Evolutionary conservation across 257 asterid genomes (phyloP).

Genomic region (Scutellaria baicalensis): DNA sequence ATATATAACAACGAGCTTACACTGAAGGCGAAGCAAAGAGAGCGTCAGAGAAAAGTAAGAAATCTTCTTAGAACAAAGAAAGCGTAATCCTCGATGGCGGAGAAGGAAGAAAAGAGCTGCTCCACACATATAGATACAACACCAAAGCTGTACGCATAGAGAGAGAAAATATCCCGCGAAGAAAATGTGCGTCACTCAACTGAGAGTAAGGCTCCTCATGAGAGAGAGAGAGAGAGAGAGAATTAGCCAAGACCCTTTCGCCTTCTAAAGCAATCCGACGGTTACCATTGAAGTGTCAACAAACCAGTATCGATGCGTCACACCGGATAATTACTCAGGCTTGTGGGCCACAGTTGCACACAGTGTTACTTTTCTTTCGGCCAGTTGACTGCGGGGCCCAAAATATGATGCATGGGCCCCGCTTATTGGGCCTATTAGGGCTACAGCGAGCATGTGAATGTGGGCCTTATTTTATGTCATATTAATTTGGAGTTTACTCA

Average conservation of each 20-base stretch:
- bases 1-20: constrained; percentile 34
- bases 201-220: constrained; percentile 2
- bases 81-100: constrained; percentile 36
- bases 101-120: constrained; percentile 15
- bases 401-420: constrained; percentile 28
- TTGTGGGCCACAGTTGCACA: not conserved
- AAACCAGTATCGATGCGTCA: constrained; percentile 10
- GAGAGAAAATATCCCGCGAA: constrained; percentile 52
- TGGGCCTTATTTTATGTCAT: not conserved
- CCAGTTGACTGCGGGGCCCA: constrained; percentile 38
- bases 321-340: not conserved
- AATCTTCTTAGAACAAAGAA: constrained; percentile 35
- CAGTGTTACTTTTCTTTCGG: not conserved
- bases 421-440: constrained; percentile 20
- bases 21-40: constrained; percentile 56
- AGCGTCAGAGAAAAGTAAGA: constrained; percentile 30
- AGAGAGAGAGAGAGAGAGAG: constrained; percentile 9
- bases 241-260: constrained; percentile 15
- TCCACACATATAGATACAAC: constrained; percentile 6
- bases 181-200: constrained; percentile 22
- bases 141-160: constrained; percentile 13
- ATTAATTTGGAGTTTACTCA: not conserved
- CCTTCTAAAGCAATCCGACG: constrained; percentile 27
- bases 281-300: constrained; percentile 23
- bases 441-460: not conserved